phyloP scores from a whole-genome alignment of 2,329 filamentous ascomycete genomes.

The Chaetomium strumarium region DNA sequence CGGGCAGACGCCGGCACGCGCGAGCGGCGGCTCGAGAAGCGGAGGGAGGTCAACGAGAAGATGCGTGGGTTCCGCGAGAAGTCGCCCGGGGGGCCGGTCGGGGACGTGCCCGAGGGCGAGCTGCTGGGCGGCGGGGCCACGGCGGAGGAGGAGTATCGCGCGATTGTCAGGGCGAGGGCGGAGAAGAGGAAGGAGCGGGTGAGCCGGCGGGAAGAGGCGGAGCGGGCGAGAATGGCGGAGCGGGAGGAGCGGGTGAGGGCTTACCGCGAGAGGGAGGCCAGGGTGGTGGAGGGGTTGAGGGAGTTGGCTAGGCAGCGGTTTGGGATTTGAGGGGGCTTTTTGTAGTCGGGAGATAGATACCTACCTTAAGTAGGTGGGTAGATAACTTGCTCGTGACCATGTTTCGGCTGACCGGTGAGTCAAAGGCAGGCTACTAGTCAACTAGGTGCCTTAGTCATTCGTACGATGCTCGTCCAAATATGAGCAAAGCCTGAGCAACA shows the following conservation, averaged over 20 bases:
- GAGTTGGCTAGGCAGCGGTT: constrained; percentile 74
- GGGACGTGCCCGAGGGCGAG: constrained; percentile 65
- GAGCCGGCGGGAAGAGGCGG: constrained; percentile 72
- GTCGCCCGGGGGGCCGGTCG: constrained; percentile 44
- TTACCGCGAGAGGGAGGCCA: constrained; percentile 71
- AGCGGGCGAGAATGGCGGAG: constrained; percentile 69
- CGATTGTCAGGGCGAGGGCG: constrained; percentile 58
- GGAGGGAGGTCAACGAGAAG: constrained; percentile 62
- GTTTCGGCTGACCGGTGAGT: too few relatives aligned
- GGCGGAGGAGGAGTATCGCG: constrained; percentile 64
- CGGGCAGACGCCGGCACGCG: constrained; percentile 77
- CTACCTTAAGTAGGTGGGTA: not conserved
- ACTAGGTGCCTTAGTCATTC: too few relatives aligned
- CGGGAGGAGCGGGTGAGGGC: constrained; percentile 68
- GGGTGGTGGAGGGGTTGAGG: constrained; percentile 75
- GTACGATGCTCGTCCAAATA: not conserved
- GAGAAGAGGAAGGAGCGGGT: constrained; percentile 79
- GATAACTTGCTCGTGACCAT: too few relatives aligned
- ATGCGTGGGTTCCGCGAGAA: constrained; percentile 69
- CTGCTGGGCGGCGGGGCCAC: constrained; percentile 66
- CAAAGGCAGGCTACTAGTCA: too few relatives aligned
- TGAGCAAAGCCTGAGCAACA: too few relatives aligned
- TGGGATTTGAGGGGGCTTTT: constrained; percentile 38
- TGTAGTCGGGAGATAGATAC: too few relatives aligned
- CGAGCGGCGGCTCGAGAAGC: constrained; percentile 84